Evolutionary conservation across 2,329 filamentous ascomycete genomes (phyloP).

Genomic region (Trichoderma breve): DNA sequence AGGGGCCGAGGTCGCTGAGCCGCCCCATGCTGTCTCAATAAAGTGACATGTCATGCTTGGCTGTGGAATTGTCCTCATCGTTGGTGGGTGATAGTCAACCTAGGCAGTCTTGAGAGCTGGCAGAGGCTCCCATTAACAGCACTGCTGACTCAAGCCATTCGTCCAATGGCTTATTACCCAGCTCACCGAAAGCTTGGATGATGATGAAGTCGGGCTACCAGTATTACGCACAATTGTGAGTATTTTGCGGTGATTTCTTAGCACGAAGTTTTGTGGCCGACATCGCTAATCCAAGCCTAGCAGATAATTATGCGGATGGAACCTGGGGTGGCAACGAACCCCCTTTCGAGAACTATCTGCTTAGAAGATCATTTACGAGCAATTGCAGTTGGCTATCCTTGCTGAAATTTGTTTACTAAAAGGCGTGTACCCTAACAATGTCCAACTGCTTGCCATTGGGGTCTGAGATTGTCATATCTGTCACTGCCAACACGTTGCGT

Average conservation of each 20-base stretch:
- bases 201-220: not conserved
- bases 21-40: not conserved
- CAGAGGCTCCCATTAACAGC: not conserved
- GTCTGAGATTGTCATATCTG: not conserved
- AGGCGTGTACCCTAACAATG: not conserved
- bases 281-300: not conserved
- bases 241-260: not conserved
- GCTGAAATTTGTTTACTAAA: not conserved
- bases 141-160: not conserved
- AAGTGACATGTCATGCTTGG: constrained; percentile 18
- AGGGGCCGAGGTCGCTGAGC: not conserved
- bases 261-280: not conserved
- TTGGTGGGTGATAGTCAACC: not conserved
- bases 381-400: not conserved
- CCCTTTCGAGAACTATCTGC: not conserved
- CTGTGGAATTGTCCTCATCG: not conserved
- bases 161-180: not conserved
- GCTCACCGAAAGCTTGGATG: not conserved
- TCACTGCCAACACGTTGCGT: not conserved
- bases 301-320: not conserved
- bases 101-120: not conserved
- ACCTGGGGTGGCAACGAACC: not conserved
- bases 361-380: not conserved
- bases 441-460: not conserved
- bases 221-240: not conserved